Evolutionary conservation across 306 rosid genomes (phyloP).

Genomic region (Rosa persica): DNA sequence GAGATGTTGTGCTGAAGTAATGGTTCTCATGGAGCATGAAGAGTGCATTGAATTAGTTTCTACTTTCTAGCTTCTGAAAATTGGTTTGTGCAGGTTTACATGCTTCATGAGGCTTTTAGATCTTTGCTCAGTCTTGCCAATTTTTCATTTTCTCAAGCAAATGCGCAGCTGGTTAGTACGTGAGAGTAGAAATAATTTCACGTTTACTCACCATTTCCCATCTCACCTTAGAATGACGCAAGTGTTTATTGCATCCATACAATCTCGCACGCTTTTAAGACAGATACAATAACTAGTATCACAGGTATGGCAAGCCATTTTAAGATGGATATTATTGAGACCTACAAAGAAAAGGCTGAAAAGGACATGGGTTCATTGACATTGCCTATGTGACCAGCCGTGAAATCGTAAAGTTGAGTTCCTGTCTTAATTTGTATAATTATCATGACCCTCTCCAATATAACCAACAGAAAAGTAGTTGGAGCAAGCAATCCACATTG

Average conservation of each 20-base stretch:
- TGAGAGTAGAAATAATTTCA: background rate
- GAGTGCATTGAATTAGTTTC: background rate
- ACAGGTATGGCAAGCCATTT: background rate
- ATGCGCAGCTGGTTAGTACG: background rate
- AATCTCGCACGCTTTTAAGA: background rate
- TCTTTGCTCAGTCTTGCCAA: background rate
- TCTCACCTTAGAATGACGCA: background rate
- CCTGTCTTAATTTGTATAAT: too few relatives aligned
- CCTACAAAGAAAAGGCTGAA: background rate
- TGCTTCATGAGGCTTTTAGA: background rate
- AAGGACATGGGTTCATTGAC: background rate
- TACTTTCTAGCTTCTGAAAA: background rate
- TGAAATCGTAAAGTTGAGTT: background rate
- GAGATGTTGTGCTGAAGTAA: background rate
- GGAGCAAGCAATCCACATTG: too few relatives aligned
- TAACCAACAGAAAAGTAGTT: too few relatives aligned
- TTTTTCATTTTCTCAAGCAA: background rate
- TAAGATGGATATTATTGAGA: background rate
- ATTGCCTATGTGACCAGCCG: background rate
- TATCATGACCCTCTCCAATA: background rate
- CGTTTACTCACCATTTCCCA: background rate
- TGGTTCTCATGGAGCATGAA: background rate
- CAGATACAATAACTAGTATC: background rate
- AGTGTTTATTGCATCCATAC: background rate
- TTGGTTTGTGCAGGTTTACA: background rate